Conservation (phyloP, 2,329 filamentous ascomycete genomes). For the Eurotiales sp. region DNA sequence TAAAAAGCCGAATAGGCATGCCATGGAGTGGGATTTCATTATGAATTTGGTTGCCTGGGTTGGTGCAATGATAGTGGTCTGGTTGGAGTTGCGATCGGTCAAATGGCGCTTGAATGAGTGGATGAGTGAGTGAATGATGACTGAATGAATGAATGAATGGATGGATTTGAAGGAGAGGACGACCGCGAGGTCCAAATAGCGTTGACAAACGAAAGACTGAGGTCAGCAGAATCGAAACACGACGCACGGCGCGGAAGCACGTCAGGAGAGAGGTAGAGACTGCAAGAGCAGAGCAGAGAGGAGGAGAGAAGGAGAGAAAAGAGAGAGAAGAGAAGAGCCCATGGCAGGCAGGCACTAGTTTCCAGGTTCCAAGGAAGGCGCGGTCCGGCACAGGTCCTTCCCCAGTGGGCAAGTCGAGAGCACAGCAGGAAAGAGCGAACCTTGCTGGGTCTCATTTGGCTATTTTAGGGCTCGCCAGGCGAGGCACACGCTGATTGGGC, state of each 20-base stretch:
- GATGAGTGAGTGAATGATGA: too few relatives aligned
- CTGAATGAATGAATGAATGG: too few relatives aligned
- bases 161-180: constrained; percentile 11
- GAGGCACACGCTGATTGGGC: neutral
- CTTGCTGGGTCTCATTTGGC: constrained; percentile 5
- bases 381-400: neutral
- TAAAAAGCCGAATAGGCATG: constrained; percentile 35
- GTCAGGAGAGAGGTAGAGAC: constrained; percentile 7
- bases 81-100: neutral
- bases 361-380: too few relatives aligned
- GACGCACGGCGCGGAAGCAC: constrained; percentile 14
- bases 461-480: neutral
- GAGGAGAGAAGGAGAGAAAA: neutral
- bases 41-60: neutral
- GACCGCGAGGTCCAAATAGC: constrained; percentile 6
- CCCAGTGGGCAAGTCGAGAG: too few relatives aligned
- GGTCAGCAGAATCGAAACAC: constrained; percentile 20
- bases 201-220: constrained; percentile 24
- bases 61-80: neutral
- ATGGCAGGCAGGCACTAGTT: neutral
- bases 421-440: too few relatives aligned
- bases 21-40: constrained; percentile 36
- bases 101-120: too few relatives aligned
- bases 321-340: neutral
- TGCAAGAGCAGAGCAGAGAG: neutral